These are phyloP conservation scores for Adansonia grandidieri DNA, from an alignment of 441 rosid species.

Conservation along the genomic window DNA sequence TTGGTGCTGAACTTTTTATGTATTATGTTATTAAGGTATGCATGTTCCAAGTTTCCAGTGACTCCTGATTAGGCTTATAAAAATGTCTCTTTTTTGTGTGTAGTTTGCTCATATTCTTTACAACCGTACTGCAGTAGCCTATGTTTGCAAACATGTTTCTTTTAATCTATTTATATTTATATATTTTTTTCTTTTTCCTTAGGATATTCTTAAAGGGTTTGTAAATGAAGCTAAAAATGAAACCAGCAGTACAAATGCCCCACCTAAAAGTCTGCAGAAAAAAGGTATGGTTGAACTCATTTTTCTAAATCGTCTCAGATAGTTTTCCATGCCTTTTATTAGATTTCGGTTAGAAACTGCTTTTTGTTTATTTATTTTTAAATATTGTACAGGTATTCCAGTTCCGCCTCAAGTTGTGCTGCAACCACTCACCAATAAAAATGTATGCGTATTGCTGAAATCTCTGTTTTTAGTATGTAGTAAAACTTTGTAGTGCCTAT, in stretches of 20 bases:
- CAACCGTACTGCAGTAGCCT: neutral
- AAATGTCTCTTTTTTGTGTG: neutral
- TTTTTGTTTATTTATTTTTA: neutral
- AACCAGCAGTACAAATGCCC: constrained; percentile 36
- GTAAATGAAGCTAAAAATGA: constrained; percentile 45
- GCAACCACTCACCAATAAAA: constrained; percentile 41
- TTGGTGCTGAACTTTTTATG: constrained; percentile 13
- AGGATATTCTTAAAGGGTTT: constrained; percentile 48
- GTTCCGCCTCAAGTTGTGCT: constrained; percentile 42
- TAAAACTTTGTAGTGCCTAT: constrained; percentile 23
- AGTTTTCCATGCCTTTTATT: constrained; percentile 25
- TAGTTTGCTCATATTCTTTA: neutral
- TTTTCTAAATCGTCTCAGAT: constrained; percentile 20
- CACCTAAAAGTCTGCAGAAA: constrained; percentile 30
- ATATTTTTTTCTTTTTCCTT: constrained; percentile 30
- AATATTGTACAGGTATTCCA: constrained; percentile 43
- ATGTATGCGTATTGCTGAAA: constrained; percentile 46
- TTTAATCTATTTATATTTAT: constrained; percentile 2
- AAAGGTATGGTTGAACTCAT: constrained; percentile 49
- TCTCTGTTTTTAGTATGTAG: constrained; percentile 17
- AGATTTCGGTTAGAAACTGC: constrained; percentile 17
- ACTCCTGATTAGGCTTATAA: neutral
- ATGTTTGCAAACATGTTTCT: constrained; percentile 18
- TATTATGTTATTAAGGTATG: neutral
- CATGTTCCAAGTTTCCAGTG: neutral